Conservation (phyloP, 208 protist genomes). For the Acanthamoeba triangularis region DNA sequence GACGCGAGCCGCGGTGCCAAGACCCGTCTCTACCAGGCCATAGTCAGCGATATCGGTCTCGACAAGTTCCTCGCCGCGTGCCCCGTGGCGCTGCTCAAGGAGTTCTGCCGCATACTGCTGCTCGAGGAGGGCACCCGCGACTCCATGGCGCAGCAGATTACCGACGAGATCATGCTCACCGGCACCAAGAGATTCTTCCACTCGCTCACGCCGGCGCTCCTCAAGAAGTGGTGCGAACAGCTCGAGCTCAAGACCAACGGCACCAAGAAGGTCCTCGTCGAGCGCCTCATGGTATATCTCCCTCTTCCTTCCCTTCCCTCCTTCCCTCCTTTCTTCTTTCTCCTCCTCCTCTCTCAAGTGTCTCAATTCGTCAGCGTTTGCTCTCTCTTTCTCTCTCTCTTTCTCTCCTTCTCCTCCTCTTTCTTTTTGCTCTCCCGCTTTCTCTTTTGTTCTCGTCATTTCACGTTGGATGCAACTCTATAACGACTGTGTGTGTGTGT, state of each 20-base stretch:
- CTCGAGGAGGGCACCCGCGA: slow-evolving; percentile 62
- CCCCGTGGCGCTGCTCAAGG: slow-evolving; percentile 21
- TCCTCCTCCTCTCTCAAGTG: not conserved
- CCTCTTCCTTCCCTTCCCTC: not conserved
- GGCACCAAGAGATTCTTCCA: slow-evolving; percentile 72
- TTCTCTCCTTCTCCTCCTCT: not conserved
- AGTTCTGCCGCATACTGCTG: slow-evolving; percentile 65
- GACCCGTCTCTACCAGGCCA: not conserved
- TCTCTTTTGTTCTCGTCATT: not conserved
- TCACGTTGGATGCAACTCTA: not conserved
- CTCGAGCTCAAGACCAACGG: slow-evolving; percentile 30
- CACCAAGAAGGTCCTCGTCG: slow-evolving; percentile 57
- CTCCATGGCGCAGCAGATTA: slow-evolving; percentile 63
- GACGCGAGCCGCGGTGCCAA: slow-evolving; percentile 29
- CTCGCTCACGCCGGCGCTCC: not conserved
- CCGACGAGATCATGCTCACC: slow-evolving; percentile 74
- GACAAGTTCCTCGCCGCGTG: slow-evolving; percentile 54
- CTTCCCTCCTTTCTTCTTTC: not conserved
- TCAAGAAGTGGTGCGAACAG: slow-evolving; percentile 28
- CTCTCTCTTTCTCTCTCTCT: not conserved
- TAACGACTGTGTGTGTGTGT: not conserved
- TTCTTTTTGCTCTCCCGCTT: not conserved
- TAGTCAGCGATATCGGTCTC: not conserved
- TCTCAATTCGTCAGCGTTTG: not conserved
- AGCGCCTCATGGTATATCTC: slow-evolving; percentile 11